Conservation (phyloP, 208 protist species). For the Blastocrithidia nonstop region DNA sequence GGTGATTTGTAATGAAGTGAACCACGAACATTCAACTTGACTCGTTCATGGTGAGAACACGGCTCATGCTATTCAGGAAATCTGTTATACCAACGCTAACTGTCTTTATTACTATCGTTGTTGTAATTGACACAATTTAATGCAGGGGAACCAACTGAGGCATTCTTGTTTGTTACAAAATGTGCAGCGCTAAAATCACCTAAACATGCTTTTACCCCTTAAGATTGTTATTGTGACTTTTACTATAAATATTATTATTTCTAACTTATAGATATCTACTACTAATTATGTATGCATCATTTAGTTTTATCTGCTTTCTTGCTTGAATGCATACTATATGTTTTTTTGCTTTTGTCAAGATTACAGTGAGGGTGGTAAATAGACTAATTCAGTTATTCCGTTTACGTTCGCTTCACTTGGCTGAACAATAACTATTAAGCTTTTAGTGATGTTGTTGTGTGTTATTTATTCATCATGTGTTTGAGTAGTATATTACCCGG, state of each 20-base stretch:
- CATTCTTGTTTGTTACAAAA: conserved; percentile 7
- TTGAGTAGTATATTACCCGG: conserved; percentile 70
- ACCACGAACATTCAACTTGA: conserved; percentile 17
- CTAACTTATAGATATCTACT: neutral
- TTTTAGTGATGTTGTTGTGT: neutral
- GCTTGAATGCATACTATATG: too few relatives aligned
- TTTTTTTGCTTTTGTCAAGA: too few relatives aligned
- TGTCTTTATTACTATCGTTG: too few relatives aligned
- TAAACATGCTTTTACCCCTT: conserved; percentile 23
- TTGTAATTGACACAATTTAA: neutral
- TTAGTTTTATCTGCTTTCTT: too few relatives aligned
- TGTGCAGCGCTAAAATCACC: conserved; percentile 68
- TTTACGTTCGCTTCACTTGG: too few relatives aligned
- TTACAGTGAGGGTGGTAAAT: too few relatives aligned
- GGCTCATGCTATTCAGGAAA: too few relatives aligned
- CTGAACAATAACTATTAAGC: too few relatives aligned
- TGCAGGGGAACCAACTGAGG: neutral
- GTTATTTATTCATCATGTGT: too few relatives aligned
- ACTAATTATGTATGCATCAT: too few relatives aligned
- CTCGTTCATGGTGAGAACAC: neutral
- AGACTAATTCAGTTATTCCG: too few relatives aligned
- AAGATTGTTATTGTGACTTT: neutral
- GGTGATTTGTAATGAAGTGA: conserved; percentile 71
- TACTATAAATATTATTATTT: neutral
- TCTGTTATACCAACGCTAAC: too few relatives aligned